A percentile compares a stretch with the other conserved stretches of the same genome.
Conservation (phyloP, 768 basidiomycete species). For the Tylopilus rubrobrunneus region DNA sequence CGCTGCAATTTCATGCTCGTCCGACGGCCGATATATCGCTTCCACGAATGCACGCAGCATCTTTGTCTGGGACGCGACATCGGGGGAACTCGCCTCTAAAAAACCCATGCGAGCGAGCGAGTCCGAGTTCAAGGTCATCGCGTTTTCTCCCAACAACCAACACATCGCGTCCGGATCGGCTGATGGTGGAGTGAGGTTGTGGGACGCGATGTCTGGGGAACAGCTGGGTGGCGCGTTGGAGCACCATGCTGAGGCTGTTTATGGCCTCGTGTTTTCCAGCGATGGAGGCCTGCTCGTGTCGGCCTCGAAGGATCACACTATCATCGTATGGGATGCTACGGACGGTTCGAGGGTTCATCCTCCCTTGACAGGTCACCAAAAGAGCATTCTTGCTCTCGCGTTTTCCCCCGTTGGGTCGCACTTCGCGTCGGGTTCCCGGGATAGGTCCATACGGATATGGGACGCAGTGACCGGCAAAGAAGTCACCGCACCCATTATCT, state of each 20-base stretch:
- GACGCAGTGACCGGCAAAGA: slow-evolving; percentile 19
- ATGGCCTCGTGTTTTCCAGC: slow-evolving; percentile 28
- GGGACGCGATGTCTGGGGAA: slow-evolving; percentile 26
- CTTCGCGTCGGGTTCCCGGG: slow-evolving; percentile 32
- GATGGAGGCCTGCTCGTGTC: slow-evolving; percentile 26
- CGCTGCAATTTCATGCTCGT: slow-evolving; percentile 21
- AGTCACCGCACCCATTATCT: slow-evolving; percentile 13
- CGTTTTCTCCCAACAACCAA: slow-evolving; percentile 28
- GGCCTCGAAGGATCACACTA: slow-evolving; percentile 23
- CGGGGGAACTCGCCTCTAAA: slow-evolving; percentile 24
- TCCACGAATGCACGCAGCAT: slow-evolving; percentile 21
- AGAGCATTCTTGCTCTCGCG: slow-evolving; percentile 24
- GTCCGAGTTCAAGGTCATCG: slow-evolving; percentile 14
- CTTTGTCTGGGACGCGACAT: slow-evolving; percentile 26
- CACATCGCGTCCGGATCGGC: slow-evolving; percentile 24
- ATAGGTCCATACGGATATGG: slow-evolving; percentile 28
- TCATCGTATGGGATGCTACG: slow-evolving; percentile 24
- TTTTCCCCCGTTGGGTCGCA: slow-evolving; percentile 26
- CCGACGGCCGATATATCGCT: slow-evolving; percentile 28
- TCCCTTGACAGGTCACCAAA: slow-evolving; percentile 23
- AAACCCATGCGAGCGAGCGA: slow-evolving; percentile 12
- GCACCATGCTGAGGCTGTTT: slow-evolving; percentile 21
- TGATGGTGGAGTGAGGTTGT: slow-evolving; percentile 22
- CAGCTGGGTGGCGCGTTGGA: slow-evolving; percentile 10
- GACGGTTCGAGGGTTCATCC: slow-evolving; percentile 12